These are phyloP conservation scores for Nosema muscidifuracis DNA, from an alignment of 371 early-diverging fungal genomes.

Conservation along the genomic window DNA sequence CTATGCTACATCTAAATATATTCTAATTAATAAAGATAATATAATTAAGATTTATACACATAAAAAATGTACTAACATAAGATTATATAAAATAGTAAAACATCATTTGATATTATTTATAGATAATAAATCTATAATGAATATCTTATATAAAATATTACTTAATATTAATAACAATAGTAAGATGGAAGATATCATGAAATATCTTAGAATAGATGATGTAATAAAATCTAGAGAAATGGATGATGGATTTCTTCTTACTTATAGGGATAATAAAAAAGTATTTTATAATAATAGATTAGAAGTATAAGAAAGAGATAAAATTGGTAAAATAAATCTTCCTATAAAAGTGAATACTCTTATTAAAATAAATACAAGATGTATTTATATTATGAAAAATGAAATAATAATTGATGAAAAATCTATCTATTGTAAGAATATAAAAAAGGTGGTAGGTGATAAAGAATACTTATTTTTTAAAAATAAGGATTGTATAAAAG, in stretches of 20 bases:
- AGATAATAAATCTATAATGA: background rate
- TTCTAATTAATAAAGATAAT: background rate
- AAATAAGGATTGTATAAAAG: background rate
- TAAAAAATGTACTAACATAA: background rate
- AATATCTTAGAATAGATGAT: constrained; percentile 18
- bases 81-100: constrained; percentile 1
- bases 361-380: background rate
- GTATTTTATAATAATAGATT: background rate
- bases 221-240: background rate
- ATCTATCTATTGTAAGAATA: background rate
- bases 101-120: constrained; percentile 10
- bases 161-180: background rate
- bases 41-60: constrained; percentile 8
- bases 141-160: constrained; percentile 15
- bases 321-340: no score
- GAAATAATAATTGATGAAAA: background rate
- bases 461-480: constrained; percentile 1
- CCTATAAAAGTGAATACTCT: background rate
- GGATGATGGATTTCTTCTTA: background rate
- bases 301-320: background rate
- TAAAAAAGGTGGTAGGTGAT: background rate
- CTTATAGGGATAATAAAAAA: background rate
- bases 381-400: background rate
- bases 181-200: constrained; percentile 16
- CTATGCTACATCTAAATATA: background rate